Percentiles rank a stretch among this genome's conserved stretches.
phyloP scores from a whole-genome alignment of 2,329 filamentous ascomycete species.

The Parastagonospora avenae region DNA sequence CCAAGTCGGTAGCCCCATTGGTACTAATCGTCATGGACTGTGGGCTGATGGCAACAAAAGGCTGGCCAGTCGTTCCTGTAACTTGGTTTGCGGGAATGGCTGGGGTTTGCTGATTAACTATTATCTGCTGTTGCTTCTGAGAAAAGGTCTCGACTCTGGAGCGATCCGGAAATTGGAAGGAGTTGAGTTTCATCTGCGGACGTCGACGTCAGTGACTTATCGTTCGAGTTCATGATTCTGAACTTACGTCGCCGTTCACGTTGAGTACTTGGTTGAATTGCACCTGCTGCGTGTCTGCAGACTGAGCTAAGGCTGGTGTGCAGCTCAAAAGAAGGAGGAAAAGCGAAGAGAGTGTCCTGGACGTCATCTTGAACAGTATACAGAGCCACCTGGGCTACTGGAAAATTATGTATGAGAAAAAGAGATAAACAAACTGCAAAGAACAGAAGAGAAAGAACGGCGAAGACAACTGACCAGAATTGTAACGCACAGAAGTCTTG shows the following conservation, averaged over 20 bases:
- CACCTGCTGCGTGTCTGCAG: constrained; percentile 24
- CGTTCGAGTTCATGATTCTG: accelerated
- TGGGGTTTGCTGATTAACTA: constrained; percentile 47
- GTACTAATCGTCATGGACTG: constrained; percentile 45
- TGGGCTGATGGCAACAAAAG: constrained; percentile 40
- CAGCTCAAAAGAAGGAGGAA: constrained; percentile 36
- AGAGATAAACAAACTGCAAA: constrained; percentile 20
- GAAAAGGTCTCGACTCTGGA: constrained; percentile 46
- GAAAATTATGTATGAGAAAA: constrained; percentile 28
- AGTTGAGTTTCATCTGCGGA: constrained; percentile 44
- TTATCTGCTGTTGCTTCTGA: constrained; percentile 46
- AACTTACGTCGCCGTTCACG: constrained; percentile 46
- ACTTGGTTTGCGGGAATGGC: constrained; percentile 43
- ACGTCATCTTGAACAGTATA: constrained; percentile 38
- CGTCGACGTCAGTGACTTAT: constrained; percentile 8
- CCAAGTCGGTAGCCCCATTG: constrained; percentile 42
- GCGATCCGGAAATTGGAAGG: constrained; percentile 44
- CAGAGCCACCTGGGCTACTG: constrained; percentile 41
- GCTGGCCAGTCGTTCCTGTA: constrained; percentile 44
- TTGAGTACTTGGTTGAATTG: constrained; percentile 49
- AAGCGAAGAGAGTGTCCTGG: constrained; percentile 43
- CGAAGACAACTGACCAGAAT: constrained; percentile 37
- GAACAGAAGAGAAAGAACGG: constrained; percentile 32
- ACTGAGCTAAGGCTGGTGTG: constrained; percentile 30
- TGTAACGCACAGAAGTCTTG: constrained; percentile 29